These are phyloP conservation scores for Phytophthora pini DNA, from an alignment of 352 stramenopile species.

Conservation along the genomic window DNA sequence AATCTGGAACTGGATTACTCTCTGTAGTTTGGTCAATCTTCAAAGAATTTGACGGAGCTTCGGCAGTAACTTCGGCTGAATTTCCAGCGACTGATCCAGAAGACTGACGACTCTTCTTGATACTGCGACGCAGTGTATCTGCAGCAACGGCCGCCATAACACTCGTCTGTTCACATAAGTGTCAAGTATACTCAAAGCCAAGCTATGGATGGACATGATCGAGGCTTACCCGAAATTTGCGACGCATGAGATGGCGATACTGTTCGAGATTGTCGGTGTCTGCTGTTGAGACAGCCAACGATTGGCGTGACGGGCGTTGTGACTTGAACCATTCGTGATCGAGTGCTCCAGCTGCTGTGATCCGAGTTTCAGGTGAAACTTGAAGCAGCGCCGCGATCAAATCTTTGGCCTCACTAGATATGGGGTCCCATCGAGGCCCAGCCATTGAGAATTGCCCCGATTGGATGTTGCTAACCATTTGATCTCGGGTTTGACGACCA, in stretches of 20 bases:
- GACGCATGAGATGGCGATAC: constrained; percentile 68
- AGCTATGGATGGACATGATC: neutral
- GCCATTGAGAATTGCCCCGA: constrained; percentile 51
- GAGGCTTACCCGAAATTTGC: constrained; percentile 60
- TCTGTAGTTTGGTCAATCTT: neutral
- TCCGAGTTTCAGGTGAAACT: constrained; percentile 34
- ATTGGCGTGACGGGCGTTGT: constrained; percentile 48
- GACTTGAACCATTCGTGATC: constrained; percentile 58
- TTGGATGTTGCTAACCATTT: constrained; percentile 73
- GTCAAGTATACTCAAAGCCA: neutral
- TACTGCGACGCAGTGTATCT: constrained; percentile 54
- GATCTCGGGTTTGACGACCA: constrained; percentile 69
- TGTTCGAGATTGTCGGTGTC: constrained; percentile 53
- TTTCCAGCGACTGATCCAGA: constrained; percentile 13
- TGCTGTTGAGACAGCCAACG: constrained; percentile 54
- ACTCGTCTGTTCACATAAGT: constrained; percentile 42
- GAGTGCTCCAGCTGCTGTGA: constrained; percentile 45
- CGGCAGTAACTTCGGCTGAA: neutral
- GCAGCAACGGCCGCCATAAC: constrained; percentile 67
- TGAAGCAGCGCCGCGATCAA: constrained; percentile 51
- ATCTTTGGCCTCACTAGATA: constrained; percentile 61
- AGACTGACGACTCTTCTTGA: constrained; percentile 51
- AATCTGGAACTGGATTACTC: neutral
- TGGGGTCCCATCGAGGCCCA: constrained; percentile 48
- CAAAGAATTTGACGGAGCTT: neutral